phyloP scores from a whole-genome alignment of 2,329 filamentous ascomycete species.

The Botrytis medusae region DNA sequence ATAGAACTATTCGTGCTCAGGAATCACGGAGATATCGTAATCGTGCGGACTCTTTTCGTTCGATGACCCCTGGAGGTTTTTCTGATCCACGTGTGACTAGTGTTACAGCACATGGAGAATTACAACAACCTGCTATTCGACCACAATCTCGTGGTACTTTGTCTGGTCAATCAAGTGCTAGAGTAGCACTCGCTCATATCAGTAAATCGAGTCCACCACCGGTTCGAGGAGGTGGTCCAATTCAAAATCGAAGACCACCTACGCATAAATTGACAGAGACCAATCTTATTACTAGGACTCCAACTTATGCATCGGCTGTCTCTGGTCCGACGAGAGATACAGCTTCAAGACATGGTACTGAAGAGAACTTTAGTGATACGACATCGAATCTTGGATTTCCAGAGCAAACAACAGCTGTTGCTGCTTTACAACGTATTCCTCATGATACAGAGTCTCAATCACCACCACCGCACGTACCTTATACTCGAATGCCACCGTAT shows the following conservation, averaged over 20 bases:
- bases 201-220: slow-evolving; percentile 42
- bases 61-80: slow-evolving; percentile 35
- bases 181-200: slow-evolving; percentile 47
- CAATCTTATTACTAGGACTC: slow-evolving; percentile 30
- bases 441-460: slow-evolving; percentile 1
- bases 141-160: slow-evolving; percentile 31
- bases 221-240: slow-evolving; percentile 34
- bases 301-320: slow-evolving; percentile 40
- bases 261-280: slow-evolving; percentile 29
- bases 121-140: slow-evolving; percentile 26
- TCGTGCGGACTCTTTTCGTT: slow-evolving; percentile 48
- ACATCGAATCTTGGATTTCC: slow-evolving; percentile 24
- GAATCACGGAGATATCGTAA: slow-evolving; percentile 47
- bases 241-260: slow-evolving; percentile 34
- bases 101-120: slow-evolving; percentile 34
- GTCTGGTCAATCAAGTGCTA: slow-evolving; percentile 43
- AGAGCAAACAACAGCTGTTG: slow-evolving; percentile 16
- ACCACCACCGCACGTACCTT: not conserved
- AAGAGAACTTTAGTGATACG: slow-evolving; percentile 21
- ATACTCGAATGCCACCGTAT: slow-evolving; percentile 25
- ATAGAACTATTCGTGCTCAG: slow-evolving; percentile 46
- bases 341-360: slow-evolving; percentile 21
- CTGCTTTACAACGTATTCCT: slow-evolving; percentile 15
- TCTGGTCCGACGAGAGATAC: slow-evolving; percentile 30
- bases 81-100: slow-evolving; percentile 34